Evolutionary conservation across 768 basidiomycete species (phyloP), one percentile per base, ranked within the genome.

Genomic region (Tylopilus felleus): DNA sequence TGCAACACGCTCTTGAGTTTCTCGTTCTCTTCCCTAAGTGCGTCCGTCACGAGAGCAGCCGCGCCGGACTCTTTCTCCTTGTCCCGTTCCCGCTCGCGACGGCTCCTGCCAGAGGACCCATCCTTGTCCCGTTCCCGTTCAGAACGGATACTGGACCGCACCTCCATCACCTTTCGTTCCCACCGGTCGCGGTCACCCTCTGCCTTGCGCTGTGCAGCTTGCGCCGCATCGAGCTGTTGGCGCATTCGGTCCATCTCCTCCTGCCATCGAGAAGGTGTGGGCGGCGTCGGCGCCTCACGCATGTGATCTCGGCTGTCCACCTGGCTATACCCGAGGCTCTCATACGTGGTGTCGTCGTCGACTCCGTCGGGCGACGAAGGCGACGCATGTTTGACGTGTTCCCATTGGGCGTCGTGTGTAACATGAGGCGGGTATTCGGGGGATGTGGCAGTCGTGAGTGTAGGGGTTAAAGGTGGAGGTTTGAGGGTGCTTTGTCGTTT

Each of bases 11-110:
- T 44, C 21, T 69, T 65, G 21, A 67, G 46, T 21, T 58, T 65
- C 41, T 60, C 63, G 46, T 60, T 63, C 43, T 67, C 66, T 23
- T 65, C 67, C 48, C 51, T 63, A 39, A 65, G 45, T 1, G 51
- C 41, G 36, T 61, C 57, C 16, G 42, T 22, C 21, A 44, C 23
- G 22, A 8, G 36, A 4, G 48, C 33, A 21, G 38, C 31, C 14
- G 28, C 41, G 1, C 49, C 42, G 0, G 47, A 25, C 6, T 60
- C 62, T 17, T 38, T 51, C 28, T 63, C 61, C 48, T 49, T 58
- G 44, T 56, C 64, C 27, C 58, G 55, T 21, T 58, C 63, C 17
- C 62, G 52, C 14, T 55, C 63, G 7, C 65, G 65, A 47, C 59
- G 59, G 19, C 1, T 38, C 56, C 52, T 60, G 35, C 28, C n/a